Base-by-base conservation (phyloP, 2,329 filamentous ascomycete species). In the Ascochyta viciae-villosae region DNA sequence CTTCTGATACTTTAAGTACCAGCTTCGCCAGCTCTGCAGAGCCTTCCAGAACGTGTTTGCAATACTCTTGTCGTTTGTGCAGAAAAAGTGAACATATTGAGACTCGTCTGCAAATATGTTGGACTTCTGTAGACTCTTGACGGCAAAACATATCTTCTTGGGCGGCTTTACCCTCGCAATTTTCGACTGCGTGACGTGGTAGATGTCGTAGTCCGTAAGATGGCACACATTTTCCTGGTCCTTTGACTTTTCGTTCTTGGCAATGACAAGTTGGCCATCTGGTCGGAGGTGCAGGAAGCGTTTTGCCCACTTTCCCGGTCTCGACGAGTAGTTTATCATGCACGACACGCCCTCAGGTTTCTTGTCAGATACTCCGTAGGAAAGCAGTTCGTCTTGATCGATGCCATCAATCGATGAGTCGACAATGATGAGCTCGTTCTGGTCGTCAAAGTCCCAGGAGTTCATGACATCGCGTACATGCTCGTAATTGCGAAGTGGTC, bases 61-160 rank as follows among this genome's bases (percentile, higher is more conserved):
- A 1, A 87, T 75, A 1, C 79, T 73, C 5, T 83, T 78, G 65
- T 97, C 91, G 40, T 91, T 91, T 1, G 89, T 91, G 55, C 87
- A 89, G 77, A 98, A 96, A 76, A 94, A 96, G 71, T 98, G 94
- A 3, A 96, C 90, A 70, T 92, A 98, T 64, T 94, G 94, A 47
- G 90, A 87, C 3, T 88, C 90, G 50, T 89, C 88, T 50, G 92
- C 79, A 68, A 97, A 97, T 68, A 96, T 87, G 54, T 85, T 87
- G 0, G 89, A 89, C 75, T 94, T 96, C 71, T 96, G 89, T 77
- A 96, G 92, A 65, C 91, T 96, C 77, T 96, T 97, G 65, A 98
- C 83, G 0, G 92, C 93, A 68, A 90, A 94, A 77, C 91, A 96
- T 64, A 87, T 83, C 70, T 88, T 90, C 76, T 95, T 96, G 0